Evolutionary conservation across 257 asterid species (phyloP).

Genomic region (Fraxinus quadrangulata): DNA sequence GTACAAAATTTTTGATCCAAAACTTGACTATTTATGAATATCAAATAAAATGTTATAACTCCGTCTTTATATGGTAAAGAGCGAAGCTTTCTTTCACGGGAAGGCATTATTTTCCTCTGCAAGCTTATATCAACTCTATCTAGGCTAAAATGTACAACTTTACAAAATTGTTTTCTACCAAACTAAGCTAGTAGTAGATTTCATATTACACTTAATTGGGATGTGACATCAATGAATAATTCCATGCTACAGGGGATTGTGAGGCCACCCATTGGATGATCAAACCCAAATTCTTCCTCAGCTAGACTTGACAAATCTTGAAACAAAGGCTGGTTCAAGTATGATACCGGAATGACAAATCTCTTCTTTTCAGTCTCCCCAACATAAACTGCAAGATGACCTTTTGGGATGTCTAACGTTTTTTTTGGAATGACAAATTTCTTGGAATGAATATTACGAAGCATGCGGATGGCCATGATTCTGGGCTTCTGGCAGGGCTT

Average conservation of each 20-base stretch:
- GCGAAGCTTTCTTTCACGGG: neutral
- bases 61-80: neutral
- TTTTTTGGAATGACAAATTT: constrained; percentile 33
- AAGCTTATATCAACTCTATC: neutral
- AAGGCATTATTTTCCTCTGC: neutral
- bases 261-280: too few species aligned
- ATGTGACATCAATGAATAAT: too few species aligned
- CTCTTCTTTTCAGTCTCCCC: constrained; percentile 29
- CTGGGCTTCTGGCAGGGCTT: neutral
- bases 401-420: constrained; percentile 30
- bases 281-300: too few species aligned
- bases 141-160: neutral
- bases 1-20: too few species aligned
- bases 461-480: constrained; percentile 43
- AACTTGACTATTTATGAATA: neutral
- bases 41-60: neutral
- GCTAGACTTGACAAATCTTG: too few species aligned
- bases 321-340: constrained; percentile 23
- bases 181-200: neutral
- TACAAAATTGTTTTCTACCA: constrained; percentile 9
- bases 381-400: constrained; percentile 36
- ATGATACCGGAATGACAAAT: constrained; percentile 33
- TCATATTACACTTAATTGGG: too few species aligned
- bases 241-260: too few species aligned
- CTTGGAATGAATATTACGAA: constrained; percentile 39